Conservation (phyloP, 1,139 yeast species). For the Tardiomyces blankii region DNA sequence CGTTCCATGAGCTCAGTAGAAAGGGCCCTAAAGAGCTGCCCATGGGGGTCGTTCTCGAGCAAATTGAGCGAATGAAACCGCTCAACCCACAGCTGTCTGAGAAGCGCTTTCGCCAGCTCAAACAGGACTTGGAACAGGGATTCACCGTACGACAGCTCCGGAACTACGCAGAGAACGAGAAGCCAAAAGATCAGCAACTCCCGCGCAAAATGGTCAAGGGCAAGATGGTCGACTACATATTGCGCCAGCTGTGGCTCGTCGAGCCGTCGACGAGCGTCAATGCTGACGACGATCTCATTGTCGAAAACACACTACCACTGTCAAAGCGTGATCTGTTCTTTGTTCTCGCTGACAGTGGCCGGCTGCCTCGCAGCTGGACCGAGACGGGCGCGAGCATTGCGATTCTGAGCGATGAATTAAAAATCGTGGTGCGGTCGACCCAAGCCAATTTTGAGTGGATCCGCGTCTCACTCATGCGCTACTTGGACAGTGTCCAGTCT, state of each 20-base stretch:
- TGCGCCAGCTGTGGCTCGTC: slow-evolving; percentile 31
- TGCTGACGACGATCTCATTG: slow-evolving; percentile 32
- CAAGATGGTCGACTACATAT: slow-evolving; percentile 17
- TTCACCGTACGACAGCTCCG: not conserved
- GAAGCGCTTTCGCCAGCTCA: not conserved
- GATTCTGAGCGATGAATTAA: slow-evolving; percentile 28
- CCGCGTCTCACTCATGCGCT: slow-evolving; percentile 16
- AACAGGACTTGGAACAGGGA: not conserved
- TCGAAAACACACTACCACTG: slow-evolving; percentile 29
- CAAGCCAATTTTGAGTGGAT: slow-evolving; percentile 22
- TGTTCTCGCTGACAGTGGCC: slow-evolving; percentile 35
- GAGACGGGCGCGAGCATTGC: slow-evolving; percentile 42
- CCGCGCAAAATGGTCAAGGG: slow-evolving; percentile 5
- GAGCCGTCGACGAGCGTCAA: slow-evolving; percentile 19
- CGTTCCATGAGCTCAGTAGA: not conserved
- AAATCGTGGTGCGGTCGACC: slow-evolving; percentile 27
- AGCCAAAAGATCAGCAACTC: slow-evolving; percentile 4
- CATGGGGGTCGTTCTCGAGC: not conserved
- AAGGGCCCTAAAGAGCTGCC: not conserved
- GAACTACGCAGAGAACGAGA: not conserved
- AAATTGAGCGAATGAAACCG: not conserved
- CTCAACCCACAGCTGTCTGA: not conserved
- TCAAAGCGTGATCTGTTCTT: slow-evolving; percentile 36
- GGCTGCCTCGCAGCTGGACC: slow-evolving; percentile 35
- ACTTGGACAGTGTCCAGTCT: slow-evolving; percentile 10